Evolutionary conservation across 1,139 yeast species (phyloP).

Genomic region (Yamadazyma epiphylla): DNA sequence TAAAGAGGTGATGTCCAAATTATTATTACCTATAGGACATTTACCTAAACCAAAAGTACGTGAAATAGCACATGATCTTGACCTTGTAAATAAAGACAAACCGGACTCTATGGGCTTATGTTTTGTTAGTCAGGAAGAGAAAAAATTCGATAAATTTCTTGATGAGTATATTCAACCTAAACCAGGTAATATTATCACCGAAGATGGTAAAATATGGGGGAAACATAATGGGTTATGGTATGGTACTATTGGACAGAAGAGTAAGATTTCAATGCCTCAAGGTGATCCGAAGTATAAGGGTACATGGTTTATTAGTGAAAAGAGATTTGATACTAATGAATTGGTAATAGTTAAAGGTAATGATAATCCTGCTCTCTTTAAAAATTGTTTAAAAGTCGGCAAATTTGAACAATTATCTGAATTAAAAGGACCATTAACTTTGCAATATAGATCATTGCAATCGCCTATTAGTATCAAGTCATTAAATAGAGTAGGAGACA

Average conservation of each 20-base stretch:
- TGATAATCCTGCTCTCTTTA: slow-evolving; percentile 58
- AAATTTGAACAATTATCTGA: slow-evolving; percentile 38
- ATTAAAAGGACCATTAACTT: slow-evolving; percentile 21
- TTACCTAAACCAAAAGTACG: slow-evolving; percentile 73
- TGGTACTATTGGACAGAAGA: slow-evolving; percentile 86
- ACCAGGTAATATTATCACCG: slow-evolving; percentile 76
- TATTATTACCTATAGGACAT: slow-evolving; percentile 79
- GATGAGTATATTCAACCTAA: slow-evolving; percentile 66
- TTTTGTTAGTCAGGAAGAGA: slow-evolving; percentile 73
- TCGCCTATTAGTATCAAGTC: slow-evolving; percentile 35
- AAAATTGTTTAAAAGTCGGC: slow-evolving; percentile 36
- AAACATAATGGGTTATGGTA: slow-evolving; percentile 86
- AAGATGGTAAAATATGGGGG: slow-evolving; percentile 76
- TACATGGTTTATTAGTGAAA: slow-evolving; percentile 81
- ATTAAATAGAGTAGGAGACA: slow-evolving; percentile 10
- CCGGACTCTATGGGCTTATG: slow-evolving; percentile 96
- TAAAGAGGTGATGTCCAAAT: slow-evolving; percentile 37
- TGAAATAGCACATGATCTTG: slow-evolving; percentile 50
- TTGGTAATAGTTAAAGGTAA: slow-evolving; percentile 74
- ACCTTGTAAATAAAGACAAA: slow-evolving; percentile 65
- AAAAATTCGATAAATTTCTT: slow-evolving; percentile 72
- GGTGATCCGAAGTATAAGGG: slow-evolving; percentile 68
- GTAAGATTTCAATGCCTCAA: slow-evolving; percentile 47
- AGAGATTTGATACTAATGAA: slow-evolving; percentile 60
- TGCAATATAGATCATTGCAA: slow-evolving; percentile 74